Percentiles rank a stretch among this genome's conserved stretches.
Evolutionary conservation across 768 basidiomycete genomes (phyloP).

Genomic region (button mushroom (Agaricus bisporus)): DNA sequence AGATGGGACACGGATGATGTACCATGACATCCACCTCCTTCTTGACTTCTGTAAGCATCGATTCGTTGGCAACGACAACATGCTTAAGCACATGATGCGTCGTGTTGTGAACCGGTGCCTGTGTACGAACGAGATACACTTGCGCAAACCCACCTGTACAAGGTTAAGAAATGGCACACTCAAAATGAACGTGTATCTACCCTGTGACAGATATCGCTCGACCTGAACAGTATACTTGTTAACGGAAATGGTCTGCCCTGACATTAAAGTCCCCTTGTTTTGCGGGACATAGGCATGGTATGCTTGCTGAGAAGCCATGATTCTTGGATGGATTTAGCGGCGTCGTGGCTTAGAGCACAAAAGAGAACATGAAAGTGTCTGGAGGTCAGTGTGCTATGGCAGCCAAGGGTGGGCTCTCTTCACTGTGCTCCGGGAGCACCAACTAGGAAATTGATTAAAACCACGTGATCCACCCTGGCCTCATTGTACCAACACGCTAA

Average conservation of each 20-base stretch:
- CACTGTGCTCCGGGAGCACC: neutral
- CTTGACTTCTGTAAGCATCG: slow-evolving; percentile 88
- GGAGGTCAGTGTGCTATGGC: slow-evolving; percentile 11
- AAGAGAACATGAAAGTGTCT: slow-evolving; percentile 13
- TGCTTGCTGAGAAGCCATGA: slow-evolving; percentile 48
- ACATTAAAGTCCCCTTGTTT: slow-evolving; percentile 64
- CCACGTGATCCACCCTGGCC: slow-evolving; percentile 5
- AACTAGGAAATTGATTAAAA: slow-evolving; percentile 4
- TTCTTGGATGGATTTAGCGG: slow-evolving; percentile 11
- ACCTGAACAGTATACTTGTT: slow-evolving; percentile 89
- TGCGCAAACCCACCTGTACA: slow-evolving; percentile 90
- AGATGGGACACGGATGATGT: slow-evolving; percentile 18
- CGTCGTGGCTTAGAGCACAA: slow-evolving; percentile 12
- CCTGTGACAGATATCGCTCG: slow-evolving; percentile 94
- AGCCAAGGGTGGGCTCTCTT: slow-evolving; percentile 7
- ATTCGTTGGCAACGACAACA: slow-evolving; percentile 87
- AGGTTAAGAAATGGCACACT: slow-evolving; percentile 12
- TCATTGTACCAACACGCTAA: too few relatives aligned
- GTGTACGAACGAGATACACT: slow-evolving; percentile 91
- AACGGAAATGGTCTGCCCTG: slow-evolving; percentile 85
- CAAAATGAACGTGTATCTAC: slow-evolving; percentile 31
- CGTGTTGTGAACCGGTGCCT: slow-evolving; percentile 82
- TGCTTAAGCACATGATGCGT: slow-evolving; percentile 96
- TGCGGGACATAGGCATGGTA: slow-evolving; percentile 40
- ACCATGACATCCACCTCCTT: slow-evolving; percentile 99